phyloP scores from a whole-genome alignment of 2,329 filamentous ascomycete species.

The Coleophoma eucalyptorum region DNA sequence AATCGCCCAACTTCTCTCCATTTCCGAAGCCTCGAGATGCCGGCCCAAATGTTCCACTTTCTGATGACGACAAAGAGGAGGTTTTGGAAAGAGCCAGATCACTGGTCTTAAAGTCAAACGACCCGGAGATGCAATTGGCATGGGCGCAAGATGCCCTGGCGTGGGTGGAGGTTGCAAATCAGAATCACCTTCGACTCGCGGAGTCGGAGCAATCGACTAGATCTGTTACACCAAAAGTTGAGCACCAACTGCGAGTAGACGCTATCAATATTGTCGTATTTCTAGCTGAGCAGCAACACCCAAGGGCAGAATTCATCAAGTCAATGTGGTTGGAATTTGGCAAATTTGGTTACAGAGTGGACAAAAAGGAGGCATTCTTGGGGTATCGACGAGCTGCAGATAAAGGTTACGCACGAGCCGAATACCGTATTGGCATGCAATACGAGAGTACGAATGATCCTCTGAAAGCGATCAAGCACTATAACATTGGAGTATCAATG shows the following conservation, averaged over 20 bases:
- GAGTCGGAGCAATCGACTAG: slow-evolving; percentile 44
- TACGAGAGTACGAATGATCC: slow-evolving; percentile 95
- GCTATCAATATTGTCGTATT: slow-evolving; percentile 91
- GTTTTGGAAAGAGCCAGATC: slow-evolving; percentile 81
- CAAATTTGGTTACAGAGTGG: slow-evolving; percentile 84
- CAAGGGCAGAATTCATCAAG: slow-evolving; percentile 88
- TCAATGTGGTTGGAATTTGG: slow-evolving; percentile 98
- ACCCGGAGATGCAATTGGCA: slow-evolving; percentile 92
- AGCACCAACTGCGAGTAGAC: slow-evolving; percentile 84
- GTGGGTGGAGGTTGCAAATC: slow-evolving; percentile 80
- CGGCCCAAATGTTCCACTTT: slow-evolving; percentile 85
- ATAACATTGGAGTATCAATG: slow-evolving; percentile 73
- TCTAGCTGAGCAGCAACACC: slow-evolving; percentile 85
- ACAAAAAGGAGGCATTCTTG: slow-evolving; percentile 91
- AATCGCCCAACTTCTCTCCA: slow-evolving; percentile 76
- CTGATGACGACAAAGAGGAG: slow-evolving; percentile 90
- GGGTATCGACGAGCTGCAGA: slow-evolving; percentile 85
- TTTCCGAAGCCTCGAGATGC: slow-evolving; percentile 80
- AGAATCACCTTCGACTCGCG: slow-evolving; percentile 54
- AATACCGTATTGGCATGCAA: slow-evolving; percentile 98
- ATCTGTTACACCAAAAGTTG: slow-evolving; percentile 76
- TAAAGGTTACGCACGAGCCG: slow-evolving; percentile 80
- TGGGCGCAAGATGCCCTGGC: slow-evolving; percentile 93
- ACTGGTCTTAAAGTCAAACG: slow-evolving; percentile 85
- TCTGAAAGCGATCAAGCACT: slow-evolving; percentile 86